Evolutionary conservation across 2,329 filamentous ascomycete species (phyloP), one percentile per base, ranked within the genome.

Genomic region (Drechmeria coniospora): DNA sequence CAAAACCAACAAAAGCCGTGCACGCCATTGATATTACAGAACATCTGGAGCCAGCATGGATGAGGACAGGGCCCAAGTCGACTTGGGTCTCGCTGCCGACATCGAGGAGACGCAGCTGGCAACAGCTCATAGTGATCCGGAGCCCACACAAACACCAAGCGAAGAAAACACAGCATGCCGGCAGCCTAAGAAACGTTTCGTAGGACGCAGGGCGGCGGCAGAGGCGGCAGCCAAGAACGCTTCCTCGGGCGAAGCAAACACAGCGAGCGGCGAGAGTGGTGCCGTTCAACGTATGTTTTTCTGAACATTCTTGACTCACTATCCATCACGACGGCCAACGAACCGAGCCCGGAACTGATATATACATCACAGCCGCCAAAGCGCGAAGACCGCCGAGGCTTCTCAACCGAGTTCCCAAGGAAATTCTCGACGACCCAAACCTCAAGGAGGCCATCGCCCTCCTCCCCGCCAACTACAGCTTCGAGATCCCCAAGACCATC

Each of bases 401-500:
- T n/a, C 56, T 95, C 34, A 95, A 94, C 49, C 81, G 90, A 47
- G 80, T 98, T 1, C 87, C 90, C 3, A 65, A 75, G 11, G 79
- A 87, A 37, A 93, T 98, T 36, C 63, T 90, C 13, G 68, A 92
- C 37, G 79, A 98, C 45, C 63, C 74, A 26, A 80, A 79, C 26
- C 79, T 98, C 45, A 87, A 87, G 51, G 78, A 75, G 24, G 90
- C 90, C 4, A 84, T 95, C 32, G 65, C 74, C 5, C 68, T 98
- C 18, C 71, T 98, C 3, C 90, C 90, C 1, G 61, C 72, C n/a
- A 98, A 98, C 61, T 98, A 98, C 65, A 87, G 81, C 43, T 98
- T 98, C 50, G 90, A 98, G 59, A 84, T 98, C 31, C 90, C 83
- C 49, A 98, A 98, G 59, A 98, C 90, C 7, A 92, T 98, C 44